Base-by-base conservation (phyloP, 768 basidiomycete species). In the Tulasnella sp. region DNA sequence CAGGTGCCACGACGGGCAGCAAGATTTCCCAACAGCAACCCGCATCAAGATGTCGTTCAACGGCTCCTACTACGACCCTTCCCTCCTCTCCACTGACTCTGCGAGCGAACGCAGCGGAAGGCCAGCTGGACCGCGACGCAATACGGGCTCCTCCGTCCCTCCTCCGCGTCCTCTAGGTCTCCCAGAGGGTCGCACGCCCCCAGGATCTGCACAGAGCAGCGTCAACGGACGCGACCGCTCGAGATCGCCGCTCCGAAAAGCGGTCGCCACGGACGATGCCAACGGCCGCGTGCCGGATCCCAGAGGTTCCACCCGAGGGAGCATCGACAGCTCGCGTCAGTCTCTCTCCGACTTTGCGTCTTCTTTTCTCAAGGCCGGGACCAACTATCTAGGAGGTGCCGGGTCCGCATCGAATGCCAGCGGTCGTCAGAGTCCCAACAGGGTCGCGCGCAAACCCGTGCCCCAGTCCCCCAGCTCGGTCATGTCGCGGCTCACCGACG, bases 401-500 rank as follows among this genome's bases (percentile, higher is more conserved):
- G 29, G n/a, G 12, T 5, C 14, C 7, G 3, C 17, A 22, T 47
- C 44, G 26, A 47, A 17, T 22, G 44, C 44, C 19, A 47, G 44
- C 44, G 44, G 44, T 9, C 62, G 59, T 71, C 59, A 29, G 52
- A 41, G 70, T 19, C 35, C 17, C 36, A 71, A 71, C 34, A 71
- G 6, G 22, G 52, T 40, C 35, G 17, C 35, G 37, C 59, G 22
- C 70, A n/a, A 19, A 22, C 34, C 29, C 2, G 70, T 47, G 34
- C 72, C 42, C 29, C 72, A 72, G 22, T 71, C 70, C n/a, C 70
- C 70, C 32, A 22, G 34, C 22, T 71, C 70, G 9, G 62, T 71
- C 22, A n/a, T 62, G 34, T 62, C 59, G 9, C 36, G 70, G 11
- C 73, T 74, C 1, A 86, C 88, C 1, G 90, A 92, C 77, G 90